These are phyloP conservation scores for Aegilops longissima DNA, from an alignment of 176 grass and related monocot species.

Conservation along the genomic window DNA sequence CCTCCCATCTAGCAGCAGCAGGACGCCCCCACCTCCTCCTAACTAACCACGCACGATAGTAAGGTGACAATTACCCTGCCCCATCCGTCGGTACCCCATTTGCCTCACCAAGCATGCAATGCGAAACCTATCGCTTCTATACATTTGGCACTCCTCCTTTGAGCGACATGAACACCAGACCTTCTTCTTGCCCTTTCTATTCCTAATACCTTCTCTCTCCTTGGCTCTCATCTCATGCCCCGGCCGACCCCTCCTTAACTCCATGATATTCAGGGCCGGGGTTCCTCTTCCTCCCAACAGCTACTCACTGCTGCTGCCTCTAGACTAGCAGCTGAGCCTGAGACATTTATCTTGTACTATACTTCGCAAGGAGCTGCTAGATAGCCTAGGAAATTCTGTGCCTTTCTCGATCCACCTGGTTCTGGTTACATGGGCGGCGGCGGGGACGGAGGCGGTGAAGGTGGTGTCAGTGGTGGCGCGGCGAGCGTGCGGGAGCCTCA, in stretches of 20 bases:
- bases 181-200: slow-evolving; percentile 44
- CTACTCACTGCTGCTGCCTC: background rate
- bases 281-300: slow-evolving; percentile 19
- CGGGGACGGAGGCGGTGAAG: background rate
- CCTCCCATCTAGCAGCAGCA: slow-evolving; percentile 5
- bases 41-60: slow-evolving; percentile 53
- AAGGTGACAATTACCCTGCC: slow-evolving; percentile 64
- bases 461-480: background rate
- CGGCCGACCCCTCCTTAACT: background rate
- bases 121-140: slow-evolving; percentile 49
- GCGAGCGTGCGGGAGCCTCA: slow-evolving; percentile 58
- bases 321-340: slow-evolving; percentile 7
- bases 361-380: background rate
- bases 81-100: slow-evolving; percentile 41
- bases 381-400: slow-evolving; percentile 22
- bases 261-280: slow-evolving; percentile 3
- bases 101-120: slow-evolving; percentile 49
- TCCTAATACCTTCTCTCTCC: slow-evolving; percentile 32
- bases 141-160: slow-evolving; percentile 45
- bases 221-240: background rate
- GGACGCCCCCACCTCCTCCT: slow-evolving; percentile 20
- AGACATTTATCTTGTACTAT: background rate
- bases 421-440: slow-evolving; percentile 35
- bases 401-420: background rate
- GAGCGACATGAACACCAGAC: slow-evolving; percentile 26